Conservation (phyloP, 805 yeast species). For the Novakomyces olei region DNA sequence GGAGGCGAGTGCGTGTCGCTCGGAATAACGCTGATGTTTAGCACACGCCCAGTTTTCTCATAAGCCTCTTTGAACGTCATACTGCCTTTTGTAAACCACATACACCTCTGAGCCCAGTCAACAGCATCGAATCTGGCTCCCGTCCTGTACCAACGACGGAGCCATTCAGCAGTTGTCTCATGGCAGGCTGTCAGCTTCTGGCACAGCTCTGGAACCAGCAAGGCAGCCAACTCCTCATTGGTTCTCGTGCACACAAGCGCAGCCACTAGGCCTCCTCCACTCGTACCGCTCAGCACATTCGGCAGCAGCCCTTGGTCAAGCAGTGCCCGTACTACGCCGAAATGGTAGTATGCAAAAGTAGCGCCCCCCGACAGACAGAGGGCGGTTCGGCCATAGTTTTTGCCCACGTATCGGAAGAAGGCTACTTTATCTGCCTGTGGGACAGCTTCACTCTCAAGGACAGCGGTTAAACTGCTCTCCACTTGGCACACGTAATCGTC, state of each 20-base stretch:
- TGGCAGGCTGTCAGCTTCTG: slow-evolving; percentile 45
- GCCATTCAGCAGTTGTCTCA: slow-evolving; percentile 31
- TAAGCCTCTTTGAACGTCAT: slow-evolving; percentile 50
- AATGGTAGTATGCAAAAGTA: slow-evolving; percentile 52
- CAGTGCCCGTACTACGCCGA: slow-evolving; percentile 52
- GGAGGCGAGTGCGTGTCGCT: slow-evolving; percentile 67
- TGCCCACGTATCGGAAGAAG: slow-evolving; percentile 34
- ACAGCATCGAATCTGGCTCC: slow-evolving; percentile 62
- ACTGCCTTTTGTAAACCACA: slow-evolving; percentile 54
- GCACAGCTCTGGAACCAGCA: slow-evolving; percentile 41
- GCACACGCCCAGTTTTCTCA: slow-evolving; percentile 42
- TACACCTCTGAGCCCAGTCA: slow-evolving; percentile 46
- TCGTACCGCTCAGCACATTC: slow-evolving; percentile 48
- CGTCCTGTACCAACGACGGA: slow-evolving; percentile 44
- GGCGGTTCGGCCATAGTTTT: slow-evolving; percentile 52
- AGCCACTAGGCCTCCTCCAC: slow-evolving; percentile 64
- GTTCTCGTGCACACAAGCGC: slow-evolving; percentile 50
- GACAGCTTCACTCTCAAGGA: slow-evolving; percentile 21
- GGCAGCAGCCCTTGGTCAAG: slow-evolving; percentile 48
- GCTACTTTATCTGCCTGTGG: slow-evolving; percentile 22
- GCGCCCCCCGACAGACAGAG: slow-evolving; percentile 63
- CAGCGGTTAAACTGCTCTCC: slow-evolving; percentile 9
- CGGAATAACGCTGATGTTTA: slow-evolving; percentile 60
- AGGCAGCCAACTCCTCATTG: slow-evolving; percentile 34
- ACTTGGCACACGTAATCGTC: slow-evolving; percentile 28